Conservation (phyloP, 495 filamentous ascomycete species). For the Lineolata rhizophorae region DNA sequence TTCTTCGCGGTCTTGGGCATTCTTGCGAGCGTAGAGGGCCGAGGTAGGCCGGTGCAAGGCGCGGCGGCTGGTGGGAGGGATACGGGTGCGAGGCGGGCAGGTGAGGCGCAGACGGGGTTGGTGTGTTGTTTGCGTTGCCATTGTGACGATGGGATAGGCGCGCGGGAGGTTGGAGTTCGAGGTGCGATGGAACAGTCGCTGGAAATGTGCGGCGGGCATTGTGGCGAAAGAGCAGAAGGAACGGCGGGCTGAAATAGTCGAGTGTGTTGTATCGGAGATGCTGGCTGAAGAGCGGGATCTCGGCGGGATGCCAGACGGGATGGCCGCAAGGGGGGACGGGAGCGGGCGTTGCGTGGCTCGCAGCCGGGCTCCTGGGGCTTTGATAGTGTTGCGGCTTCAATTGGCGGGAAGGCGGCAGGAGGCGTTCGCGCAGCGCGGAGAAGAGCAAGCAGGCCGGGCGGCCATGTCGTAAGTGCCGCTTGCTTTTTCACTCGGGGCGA, state of each 20-base stretch:
- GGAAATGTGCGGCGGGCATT: neutral
- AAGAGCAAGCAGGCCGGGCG: too few species aligned
- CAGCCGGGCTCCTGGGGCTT: too few species aligned
- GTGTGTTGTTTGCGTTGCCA: neutral
- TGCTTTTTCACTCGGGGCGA: too few species aligned
- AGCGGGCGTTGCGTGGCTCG: too few species aligned
- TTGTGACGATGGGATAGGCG: neutral
- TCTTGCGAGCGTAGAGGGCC: slow-evolving; percentile 14
- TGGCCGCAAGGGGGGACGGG: too few species aligned
- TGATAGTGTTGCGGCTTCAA: too few species aligned
- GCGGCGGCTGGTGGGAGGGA: neutral
- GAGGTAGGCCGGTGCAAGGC: slow-evolving; percentile 1
- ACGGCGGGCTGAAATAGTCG: neutral
- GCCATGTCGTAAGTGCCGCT: too few species aligned
- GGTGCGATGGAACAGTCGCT: neutral
- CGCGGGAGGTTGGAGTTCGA: neutral
- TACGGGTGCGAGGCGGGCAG: neutral
- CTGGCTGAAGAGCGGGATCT: too few species aligned
- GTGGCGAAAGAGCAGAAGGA: neutral
- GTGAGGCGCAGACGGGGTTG: neutral
- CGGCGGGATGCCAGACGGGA: too few species aligned
- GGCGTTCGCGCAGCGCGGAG: too few species aligned
- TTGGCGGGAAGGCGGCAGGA: too few species aligned
- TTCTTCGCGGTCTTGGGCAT: slow-evolving; percentile 27
- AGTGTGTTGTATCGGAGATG: too few species aligned